These are phyloP conservation scores for Botrytis sinoallii DNA, from an alignment of 2,329 filamentous ascomycete genomes.

Conservation along the genomic window DNA sequence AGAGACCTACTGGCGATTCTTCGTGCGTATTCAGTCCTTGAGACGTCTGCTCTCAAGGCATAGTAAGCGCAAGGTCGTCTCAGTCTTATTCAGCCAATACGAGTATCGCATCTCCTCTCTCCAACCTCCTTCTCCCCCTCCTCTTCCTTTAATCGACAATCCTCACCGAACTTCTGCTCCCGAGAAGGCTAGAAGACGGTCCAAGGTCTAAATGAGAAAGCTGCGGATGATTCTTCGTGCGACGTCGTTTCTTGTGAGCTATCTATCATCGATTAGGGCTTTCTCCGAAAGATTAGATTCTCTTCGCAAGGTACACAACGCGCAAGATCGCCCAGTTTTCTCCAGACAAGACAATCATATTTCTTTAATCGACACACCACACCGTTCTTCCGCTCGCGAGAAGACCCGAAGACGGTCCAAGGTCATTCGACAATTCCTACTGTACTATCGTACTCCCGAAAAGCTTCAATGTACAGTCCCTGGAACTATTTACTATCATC, in stretches of 20 bases:
- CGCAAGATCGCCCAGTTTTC: not conserved
- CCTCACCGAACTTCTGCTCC: not conserved
- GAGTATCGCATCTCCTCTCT: not conserved
- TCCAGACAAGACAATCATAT: not conserved
- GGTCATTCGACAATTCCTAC: not conserved
- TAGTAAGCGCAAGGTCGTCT: not conserved
- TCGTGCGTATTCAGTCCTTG: not conserved
- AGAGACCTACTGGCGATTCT: not conserved
- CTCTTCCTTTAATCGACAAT: not conserved
- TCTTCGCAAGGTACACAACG: not conserved
- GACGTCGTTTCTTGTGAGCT: not conserved
- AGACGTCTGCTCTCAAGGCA: not conserved
- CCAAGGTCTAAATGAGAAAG: not conserved
- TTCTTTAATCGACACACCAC: not conserved
- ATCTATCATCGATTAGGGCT: not conserved
- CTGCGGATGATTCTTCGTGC: not conserved
- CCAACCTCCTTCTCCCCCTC: not conserved
- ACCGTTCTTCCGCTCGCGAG: not conserved
- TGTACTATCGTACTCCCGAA: not conserved
- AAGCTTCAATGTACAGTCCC: not conserved
- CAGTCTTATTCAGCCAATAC: not conserved
- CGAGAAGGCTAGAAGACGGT: not conserved
- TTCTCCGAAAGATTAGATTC: not conserved
- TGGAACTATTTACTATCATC: not conserved
- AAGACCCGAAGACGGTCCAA: not conserved